Percentiles rank a stretch among this genome's conserved stretches.
These are phyloP conservation scores for Kwoniella heveanensis DNA, from an alignment of 768 basidiomycete genomes.

Conservation along the genomic window DNA sequence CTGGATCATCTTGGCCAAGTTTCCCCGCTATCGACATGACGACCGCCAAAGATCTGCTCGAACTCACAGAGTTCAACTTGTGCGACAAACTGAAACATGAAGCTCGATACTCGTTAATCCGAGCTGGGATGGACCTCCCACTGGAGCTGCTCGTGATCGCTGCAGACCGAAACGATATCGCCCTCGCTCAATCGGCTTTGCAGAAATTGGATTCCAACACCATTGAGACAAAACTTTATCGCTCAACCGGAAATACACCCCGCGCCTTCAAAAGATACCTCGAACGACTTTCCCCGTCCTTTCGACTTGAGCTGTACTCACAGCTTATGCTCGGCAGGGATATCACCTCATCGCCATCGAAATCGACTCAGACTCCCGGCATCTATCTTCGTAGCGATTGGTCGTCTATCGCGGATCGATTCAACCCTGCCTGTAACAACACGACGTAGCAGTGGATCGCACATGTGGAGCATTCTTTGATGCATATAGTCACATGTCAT, in stretches of 20 bases:
- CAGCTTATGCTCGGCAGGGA: not conserved
- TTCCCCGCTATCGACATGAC: not conserved
- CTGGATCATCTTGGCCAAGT: not conserved
- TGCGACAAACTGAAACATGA: not conserved
- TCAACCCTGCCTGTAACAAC: not conserved
- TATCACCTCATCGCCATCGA: not conserved
- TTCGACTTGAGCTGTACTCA: not conserved
- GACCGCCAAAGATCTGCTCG: not conserved
- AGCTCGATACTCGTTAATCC: not conserved
- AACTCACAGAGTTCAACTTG: slow-evolving; percentile 1
- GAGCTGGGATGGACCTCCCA: not conserved
- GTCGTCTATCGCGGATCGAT: not conserved
- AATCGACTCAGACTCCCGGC: not conserved
- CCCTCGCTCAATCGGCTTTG: not conserved
- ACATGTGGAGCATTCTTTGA: no score
- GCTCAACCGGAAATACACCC: not conserved
- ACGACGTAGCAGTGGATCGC: no score
- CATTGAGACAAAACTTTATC: not conserved
- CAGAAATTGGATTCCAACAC: not conserved
- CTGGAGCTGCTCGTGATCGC: slow-evolving; percentile 2
- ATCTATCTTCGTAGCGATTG: not conserved
- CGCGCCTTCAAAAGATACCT: not conserved
- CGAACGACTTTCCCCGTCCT: not conserved
- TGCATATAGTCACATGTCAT: no score
- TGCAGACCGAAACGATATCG: slow-evolving; percentile 1